phyloP scores from a whole-genome alignment of 805 yeast species.

The Candida boidinii region DNA sequence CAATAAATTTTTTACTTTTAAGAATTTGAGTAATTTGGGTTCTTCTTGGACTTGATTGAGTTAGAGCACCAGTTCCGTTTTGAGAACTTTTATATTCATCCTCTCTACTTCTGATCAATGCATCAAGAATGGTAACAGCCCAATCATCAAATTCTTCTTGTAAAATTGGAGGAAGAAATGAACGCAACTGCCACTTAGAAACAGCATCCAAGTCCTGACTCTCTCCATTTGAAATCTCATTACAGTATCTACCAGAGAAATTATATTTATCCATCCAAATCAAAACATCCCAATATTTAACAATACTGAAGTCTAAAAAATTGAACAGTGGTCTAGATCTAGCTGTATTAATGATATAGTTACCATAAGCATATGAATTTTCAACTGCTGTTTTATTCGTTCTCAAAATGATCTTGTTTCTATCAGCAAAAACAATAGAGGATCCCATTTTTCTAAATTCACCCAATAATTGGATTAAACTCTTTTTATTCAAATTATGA shows the following conservation, averaged over 20 bases:
- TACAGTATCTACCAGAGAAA: slow-evolving; percentile 64
- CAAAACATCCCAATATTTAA: slow-evolving; percentile 84
- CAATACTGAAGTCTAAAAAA: slow-evolving; percentile 66
- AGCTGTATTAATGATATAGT: slow-evolving; percentile 68
- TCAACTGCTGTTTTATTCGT: slow-evolving; percentile 76
- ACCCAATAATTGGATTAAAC: slow-evolving; percentile 68
- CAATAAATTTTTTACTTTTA: slow-evolving; percentile 29
- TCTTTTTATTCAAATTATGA: slow-evolving; percentile 76
- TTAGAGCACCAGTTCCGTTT: not conserved
- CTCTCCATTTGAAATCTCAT: slow-evolving; percentile 31
- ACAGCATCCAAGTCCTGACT: slow-evolving; percentile 38
- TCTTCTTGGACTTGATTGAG: slow-evolving; percentile 42
- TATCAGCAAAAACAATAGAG: slow-evolving; percentile 66
- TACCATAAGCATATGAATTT: slow-evolving; percentile 85
- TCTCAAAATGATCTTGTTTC: slow-evolving; percentile 62
- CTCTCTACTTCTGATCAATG: slow-evolving; percentile 49
- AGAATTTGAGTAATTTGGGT: slow-evolving; percentile 59
- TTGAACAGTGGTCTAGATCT: slow-evolving; percentile 76
- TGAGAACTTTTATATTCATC: slow-evolving; percentile 16
- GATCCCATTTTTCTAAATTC: slow-evolving; percentile 81
- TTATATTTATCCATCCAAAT: slow-evolving; percentile 93
- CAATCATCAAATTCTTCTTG: slow-evolving; percentile 85
- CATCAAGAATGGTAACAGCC: slow-evolving; percentile 68
- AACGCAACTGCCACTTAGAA: slow-evolving; percentile 71
- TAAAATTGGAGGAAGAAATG: slow-evolving; percentile 64